These are phyloP conservation scores for Combretum micranthum DNA, from an alignment of 345 rosid genomes.

Conservation along the genomic window DNA sequence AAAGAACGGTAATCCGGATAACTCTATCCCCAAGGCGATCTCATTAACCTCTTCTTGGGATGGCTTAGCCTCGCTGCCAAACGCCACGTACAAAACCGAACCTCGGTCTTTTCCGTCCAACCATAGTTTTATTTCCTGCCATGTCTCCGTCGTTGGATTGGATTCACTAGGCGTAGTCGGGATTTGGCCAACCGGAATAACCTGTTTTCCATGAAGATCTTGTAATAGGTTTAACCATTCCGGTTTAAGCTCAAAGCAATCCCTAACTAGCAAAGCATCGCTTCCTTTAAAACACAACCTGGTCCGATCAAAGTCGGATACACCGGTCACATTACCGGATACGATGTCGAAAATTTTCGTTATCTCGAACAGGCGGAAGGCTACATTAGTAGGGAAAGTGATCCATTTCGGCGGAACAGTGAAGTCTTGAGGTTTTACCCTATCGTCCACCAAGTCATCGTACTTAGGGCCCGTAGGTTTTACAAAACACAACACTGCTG, in stretches of 20 bases:
- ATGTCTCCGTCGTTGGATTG: slow-evolving; percentile 9
- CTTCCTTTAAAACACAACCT: slow-evolving; percentile 10
- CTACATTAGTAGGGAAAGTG: slow-evolving; percentile 25
- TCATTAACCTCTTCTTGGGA: slow-evolving; percentile 20
- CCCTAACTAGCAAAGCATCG: slow-evolving; percentile 30
- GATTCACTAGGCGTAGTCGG: slow-evolving; percentile 15
- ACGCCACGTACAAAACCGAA: slow-evolving; percentile 25
- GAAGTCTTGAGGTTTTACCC: slow-evolving; percentile 19
- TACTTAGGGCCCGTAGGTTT: slow-evolving; percentile 1
- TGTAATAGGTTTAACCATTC: slow-evolving; percentile 32
- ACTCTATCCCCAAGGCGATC: slow-evolving; percentile 34
- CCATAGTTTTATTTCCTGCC: slow-evolving; percentile 26
- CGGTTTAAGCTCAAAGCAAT: slow-evolving; percentile 41
- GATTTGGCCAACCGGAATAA: slow-evolving; percentile 41
- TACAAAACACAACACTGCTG: slow-evolving; percentile 3
- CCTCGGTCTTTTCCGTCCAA: slow-evolving; percentile 13
- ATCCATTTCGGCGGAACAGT: slow-evolving; percentile 29
- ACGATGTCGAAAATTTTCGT: slow-evolving; percentile 10
- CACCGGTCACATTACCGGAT: slow-evolving; percentile 12
- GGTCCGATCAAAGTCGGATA: slow-evolving; percentile 16
- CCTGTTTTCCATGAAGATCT: slow-evolving; percentile 25
- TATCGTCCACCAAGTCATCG: slow-evolving; percentile 1
- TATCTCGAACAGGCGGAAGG: slow-evolving; percentile 21
- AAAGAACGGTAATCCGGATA: slow-evolving; percentile 30
- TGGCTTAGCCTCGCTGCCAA: slow-evolving; percentile 36